A percentile compares a stretch with the other conserved stretches of the same genome.
Evolutionary conservation across 805 yeast species (phyloP).

Genomic region (Candida caryicola): DNA sequence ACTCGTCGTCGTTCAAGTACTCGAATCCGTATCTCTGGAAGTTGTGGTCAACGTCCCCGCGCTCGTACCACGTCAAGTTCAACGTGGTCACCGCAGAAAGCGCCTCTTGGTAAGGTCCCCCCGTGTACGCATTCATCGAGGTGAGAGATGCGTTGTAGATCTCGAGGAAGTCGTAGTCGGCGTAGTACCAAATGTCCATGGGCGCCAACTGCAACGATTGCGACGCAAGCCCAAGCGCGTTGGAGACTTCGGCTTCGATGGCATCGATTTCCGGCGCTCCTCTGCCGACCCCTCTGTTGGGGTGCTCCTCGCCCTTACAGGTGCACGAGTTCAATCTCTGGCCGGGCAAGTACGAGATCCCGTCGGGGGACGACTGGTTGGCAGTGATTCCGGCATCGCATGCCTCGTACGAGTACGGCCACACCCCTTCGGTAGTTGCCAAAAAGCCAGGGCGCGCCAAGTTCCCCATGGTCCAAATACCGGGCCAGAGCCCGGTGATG

Average conservation of each 20-base stretch:
- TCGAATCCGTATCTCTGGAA: constrained; percentile 80
- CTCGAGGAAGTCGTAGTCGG: constrained; percentile 79
- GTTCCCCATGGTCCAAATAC: constrained; percentile 93
- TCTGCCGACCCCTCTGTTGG: constrained; percentile 82
- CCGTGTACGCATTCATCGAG: constrained; percentile 81
- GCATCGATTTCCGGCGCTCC: constrained; percentile 97
- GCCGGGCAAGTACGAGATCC: constrained; percentile 83
- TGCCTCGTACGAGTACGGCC: constrained; percentile 87
- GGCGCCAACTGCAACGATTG: constrained; percentile 95
- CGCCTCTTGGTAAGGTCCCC: constrained; percentile 94
- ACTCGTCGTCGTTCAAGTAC: constrained; percentile 60
- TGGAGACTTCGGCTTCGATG: constrained; percentile 75
- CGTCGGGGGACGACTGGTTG: constrained; percentile 87
- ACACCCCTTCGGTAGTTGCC: constrained; percentile 86
- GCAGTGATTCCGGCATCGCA: constrained; percentile 96
- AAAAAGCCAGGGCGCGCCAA: constrained; percentile 87
- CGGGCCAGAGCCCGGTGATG: constrained; percentile 91
- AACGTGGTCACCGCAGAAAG: constrained; percentile 78
- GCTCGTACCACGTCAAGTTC: constrained; percentile 80
- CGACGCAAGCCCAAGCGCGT: constrained; percentile 70
- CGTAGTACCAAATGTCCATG: constrained; percentile 89
- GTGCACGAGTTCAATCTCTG: constrained; percentile 76
- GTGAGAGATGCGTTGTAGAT: constrained; percentile 68
- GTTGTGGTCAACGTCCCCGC: constrained; percentile 47
- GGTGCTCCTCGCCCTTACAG: constrained; percentile 82